Conservation (phyloP, 108 stramenopile genomes). For the Pinguiococcus pyrenoidosus region DNA sequence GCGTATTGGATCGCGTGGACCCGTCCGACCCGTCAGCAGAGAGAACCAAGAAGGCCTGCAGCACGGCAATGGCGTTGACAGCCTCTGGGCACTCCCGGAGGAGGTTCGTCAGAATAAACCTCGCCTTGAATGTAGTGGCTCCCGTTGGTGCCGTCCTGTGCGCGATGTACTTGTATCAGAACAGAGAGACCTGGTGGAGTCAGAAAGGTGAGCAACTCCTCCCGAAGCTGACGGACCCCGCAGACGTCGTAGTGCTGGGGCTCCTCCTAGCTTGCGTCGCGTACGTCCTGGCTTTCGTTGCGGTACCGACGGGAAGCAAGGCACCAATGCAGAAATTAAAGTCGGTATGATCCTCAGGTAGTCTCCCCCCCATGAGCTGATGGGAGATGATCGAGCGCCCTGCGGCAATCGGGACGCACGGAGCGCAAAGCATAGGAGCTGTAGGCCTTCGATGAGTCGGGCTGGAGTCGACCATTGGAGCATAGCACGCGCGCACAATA, state of each 20-base stretch:
- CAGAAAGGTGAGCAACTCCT: background rate
- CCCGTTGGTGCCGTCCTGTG: background rate
- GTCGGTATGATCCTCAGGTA: too few relatives aligned
- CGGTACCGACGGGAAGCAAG: too few relatives aligned
- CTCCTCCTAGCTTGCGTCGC: background rate
- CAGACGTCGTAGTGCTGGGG: background rate
- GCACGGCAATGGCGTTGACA: background rate
- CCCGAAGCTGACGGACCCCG: background rate
- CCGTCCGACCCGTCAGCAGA: slow-evolving; percentile 19
- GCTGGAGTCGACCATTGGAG: too few relatives aligned
- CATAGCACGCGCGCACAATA: too few relatives aligned
- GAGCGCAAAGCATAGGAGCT: too few relatives aligned
- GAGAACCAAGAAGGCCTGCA: background rate
- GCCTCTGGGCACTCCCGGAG: background rate
- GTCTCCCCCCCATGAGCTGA: too few relatives aligned
- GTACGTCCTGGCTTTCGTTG: background rate
- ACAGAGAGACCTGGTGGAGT: too few relatives aligned
- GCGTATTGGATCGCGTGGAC: slow-evolving; percentile 15
- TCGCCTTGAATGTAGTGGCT: background rate
- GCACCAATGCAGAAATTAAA: too few relatives aligned
- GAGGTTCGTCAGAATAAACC: background rate
- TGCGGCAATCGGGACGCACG: too few relatives aligned
- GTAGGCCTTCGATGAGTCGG: too few relatives aligned
- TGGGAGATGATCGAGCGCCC: too few relatives aligned
- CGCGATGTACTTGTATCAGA: background rate